phyloP scores from a whole-genome alignment of 169 alveolate genomes.

The Babesia ovata region DNA sequence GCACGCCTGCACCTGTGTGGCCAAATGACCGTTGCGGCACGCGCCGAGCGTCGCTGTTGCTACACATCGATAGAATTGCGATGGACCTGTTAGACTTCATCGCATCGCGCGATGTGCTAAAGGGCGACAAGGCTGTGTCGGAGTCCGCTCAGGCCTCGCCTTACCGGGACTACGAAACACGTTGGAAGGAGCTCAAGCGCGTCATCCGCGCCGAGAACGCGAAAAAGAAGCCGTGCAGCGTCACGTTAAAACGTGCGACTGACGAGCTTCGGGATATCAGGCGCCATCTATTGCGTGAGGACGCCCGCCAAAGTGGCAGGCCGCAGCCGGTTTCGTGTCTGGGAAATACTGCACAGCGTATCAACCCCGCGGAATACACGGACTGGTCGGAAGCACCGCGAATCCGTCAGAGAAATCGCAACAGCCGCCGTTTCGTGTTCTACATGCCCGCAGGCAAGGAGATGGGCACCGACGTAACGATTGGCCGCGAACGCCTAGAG shows the following conservation, averaged over 20 bases:
- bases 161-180: conserved; percentile 3
- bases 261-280: conserved; percentile 25
- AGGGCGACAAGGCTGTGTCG: not conserved
- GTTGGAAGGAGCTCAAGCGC: conserved; percentile 29
- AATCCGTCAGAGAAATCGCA: conserved; percentile 1
- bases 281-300: conserved; percentile 1
- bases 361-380: not conserved
- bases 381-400: conserved; percentile 14
- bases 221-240: conserved; percentile 18
- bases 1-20: not conserved
- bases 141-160: not conserved
- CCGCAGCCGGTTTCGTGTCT: conserved; percentile 2
- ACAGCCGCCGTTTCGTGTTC: conserved; percentile 28
- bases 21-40: not conserved
- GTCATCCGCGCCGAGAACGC: conserved; percentile 31
- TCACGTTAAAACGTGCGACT: conserved; percentile 20
- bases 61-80: not conserved
- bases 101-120: conserved; percentile 24
- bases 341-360: not conserved
- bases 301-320: not conserved
- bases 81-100: conserved; percentile 34
- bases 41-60: not conserved
- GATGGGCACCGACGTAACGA: conserved; percentile 28
- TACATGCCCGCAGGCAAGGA: conserved; percentile 36
- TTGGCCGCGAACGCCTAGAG: conserved; percentile 31